phyloP scores from a whole-genome alignment of 345 rosid genomes.

The Aegle marmelos region DNA sequence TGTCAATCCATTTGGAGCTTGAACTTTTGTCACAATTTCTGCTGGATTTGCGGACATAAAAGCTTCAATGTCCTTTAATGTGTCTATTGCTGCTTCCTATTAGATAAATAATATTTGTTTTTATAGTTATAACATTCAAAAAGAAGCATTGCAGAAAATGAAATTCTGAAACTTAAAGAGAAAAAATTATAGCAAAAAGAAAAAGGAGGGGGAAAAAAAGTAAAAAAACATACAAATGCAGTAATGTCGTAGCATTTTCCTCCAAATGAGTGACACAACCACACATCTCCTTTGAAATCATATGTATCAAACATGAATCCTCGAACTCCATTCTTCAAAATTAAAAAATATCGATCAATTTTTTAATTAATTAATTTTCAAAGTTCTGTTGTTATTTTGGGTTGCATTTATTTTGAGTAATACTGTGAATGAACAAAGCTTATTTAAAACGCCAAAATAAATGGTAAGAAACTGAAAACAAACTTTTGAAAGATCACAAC shows the following conservation, averaged over 20 bases:
- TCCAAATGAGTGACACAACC: constrained; percentile 69
- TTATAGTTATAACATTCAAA: background rate
- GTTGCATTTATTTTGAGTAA: background rate
- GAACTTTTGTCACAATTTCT: constrained; percentile 56
- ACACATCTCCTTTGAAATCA: constrained; percentile 58
- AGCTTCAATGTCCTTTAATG: constrained; percentile 54
- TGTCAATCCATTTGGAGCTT: constrained; percentile 48
- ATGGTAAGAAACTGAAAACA: background rate
- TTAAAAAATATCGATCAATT: background rate
- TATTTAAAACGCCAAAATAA: background rate
- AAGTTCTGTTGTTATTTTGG: background rate
- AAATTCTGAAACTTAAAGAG: background rate
- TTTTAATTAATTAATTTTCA: too few relatives aligned
- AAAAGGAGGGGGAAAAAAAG: background rate
- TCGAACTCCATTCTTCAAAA: constrained; percentile 59
- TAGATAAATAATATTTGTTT: background rate
- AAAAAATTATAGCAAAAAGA: too few relatives aligned
- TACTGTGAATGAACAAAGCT: background rate
- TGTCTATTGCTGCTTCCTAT: constrained; percentile 61
- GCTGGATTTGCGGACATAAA: constrained; percentile 54
- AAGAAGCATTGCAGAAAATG: background rate
- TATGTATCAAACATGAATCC: constrained; percentile 70
- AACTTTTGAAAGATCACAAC: background rate
- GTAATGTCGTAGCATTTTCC: constrained; percentile 59
- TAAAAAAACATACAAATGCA: constrained; percentile 44